These are phyloP conservation scores for Orbilia javanica DNA, from an alignment of 2,329 filamentous ascomycete genomes.

Conservation along the genomic window DNA sequence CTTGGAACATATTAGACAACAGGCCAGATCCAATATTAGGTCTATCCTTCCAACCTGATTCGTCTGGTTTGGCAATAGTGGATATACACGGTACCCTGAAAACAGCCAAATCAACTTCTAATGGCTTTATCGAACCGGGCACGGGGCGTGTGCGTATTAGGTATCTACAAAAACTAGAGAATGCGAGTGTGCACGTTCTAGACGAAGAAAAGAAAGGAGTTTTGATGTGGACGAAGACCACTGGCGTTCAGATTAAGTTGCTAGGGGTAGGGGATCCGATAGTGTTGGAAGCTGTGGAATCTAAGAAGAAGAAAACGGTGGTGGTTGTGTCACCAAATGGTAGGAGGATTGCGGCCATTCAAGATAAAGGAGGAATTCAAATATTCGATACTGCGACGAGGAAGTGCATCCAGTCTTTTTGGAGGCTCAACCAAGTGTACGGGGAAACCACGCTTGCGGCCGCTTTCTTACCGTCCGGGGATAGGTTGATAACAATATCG, in stretches of 20 bases:
- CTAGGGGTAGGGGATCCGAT: background rate
- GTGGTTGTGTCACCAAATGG: background rate
- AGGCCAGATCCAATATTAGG: background rate
- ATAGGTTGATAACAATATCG: conserved; percentile 21
- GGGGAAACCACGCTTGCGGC: background rate
- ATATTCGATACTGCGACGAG: background rate
- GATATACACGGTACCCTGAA: background rate
- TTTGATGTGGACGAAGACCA: background rate
- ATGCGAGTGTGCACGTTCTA: background rate
- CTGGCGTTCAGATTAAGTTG: background rate
- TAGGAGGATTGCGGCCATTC: background rate
- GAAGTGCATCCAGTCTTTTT: conserved; percentile 3
- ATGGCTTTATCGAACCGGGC: no score
- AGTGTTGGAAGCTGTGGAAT: background rate
- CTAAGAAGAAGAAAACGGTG: background rate
- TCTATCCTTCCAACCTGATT: background rate
- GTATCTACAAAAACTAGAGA: background rate
- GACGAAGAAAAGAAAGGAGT: background rate
- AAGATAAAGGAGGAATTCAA: background rate
- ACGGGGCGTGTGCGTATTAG: background rate
- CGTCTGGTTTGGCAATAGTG: background rate
- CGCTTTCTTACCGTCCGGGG: background rate
- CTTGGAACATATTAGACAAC: background rate
- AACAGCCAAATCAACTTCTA: background rate
- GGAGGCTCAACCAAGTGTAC: background rate